A percentile compares a stretch with the other conserved stretches of the same genome.
phyloP scores from a whole-genome alignment of 305 asterid species.

The Nicotiana rustica region DNA sequence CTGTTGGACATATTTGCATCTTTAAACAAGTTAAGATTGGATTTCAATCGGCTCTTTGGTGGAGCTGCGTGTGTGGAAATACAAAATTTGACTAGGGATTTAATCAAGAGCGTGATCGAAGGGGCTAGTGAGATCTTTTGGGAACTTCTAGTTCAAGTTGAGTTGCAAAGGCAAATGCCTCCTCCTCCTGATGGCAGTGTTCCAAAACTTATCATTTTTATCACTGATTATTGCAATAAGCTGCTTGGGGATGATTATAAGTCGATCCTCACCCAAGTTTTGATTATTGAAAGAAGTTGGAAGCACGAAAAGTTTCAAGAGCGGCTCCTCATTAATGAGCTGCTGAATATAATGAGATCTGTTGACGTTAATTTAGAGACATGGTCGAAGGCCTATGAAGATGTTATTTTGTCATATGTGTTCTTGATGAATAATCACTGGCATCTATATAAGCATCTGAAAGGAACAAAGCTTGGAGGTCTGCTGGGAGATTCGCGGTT shows the following conservation, averaged over 20 bases:
- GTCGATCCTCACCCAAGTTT: constrained; percentile 78
- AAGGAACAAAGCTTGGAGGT: constrained; percentile 78
- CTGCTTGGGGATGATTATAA: constrained; percentile 85
- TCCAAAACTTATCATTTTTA: constrained; percentile 79
- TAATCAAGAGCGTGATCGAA: constrained; percentile 80
- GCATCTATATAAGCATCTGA: constrained; percentile 78
- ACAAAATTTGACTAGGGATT: constrained; percentile 84
- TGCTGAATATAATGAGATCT: constrained; percentile 69
- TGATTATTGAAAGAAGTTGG: constrained; percentile 91
- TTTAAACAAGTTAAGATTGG: constrained; percentile 78
- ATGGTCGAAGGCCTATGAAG: constrained; percentile 87
- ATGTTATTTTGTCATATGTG: constrained; percentile 52
- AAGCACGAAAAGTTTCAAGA: constrained; percentile 85
- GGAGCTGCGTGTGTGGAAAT: constrained; percentile 89
- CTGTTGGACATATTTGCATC: constrained; percentile 86
- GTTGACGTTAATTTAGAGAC: constrained; percentile 77
- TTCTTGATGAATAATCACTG: constrained; percentile 92
- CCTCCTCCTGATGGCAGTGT: constrained; percentile 86
- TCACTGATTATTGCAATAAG: constrained; percentile 86
- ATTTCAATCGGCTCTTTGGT: constrained; percentile 89
- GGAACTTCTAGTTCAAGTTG: constrained; percentile 92
- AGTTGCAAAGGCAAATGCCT: constrained; percentile 78
- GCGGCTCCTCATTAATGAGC: constrained; percentile 67
- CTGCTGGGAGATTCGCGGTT: constrained; percentile 80
- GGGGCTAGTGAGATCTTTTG: constrained; percentile 95